Evolutionary conservation across 768 basidiomycete genomes (phyloP).

Genomic region (Leccinellum rugosiceps): DNA sequence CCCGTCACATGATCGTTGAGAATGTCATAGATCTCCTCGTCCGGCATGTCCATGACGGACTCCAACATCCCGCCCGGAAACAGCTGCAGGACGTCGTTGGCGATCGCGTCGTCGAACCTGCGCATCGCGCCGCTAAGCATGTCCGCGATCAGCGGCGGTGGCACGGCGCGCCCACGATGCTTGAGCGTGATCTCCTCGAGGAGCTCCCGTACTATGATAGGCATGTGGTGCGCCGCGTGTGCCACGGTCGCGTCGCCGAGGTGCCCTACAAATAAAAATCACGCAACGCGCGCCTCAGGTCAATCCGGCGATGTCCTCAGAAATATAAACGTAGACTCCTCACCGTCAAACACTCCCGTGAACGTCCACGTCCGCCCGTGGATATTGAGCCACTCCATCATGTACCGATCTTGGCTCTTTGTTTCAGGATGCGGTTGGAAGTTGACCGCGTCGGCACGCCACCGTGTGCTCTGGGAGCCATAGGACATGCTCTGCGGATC

Average conservation of each 20-base stretch:
- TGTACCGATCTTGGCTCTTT: slow-evolving; percentile 62
- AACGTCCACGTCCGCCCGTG: slow-evolving; percentile 59
- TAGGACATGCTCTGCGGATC: slow-evolving; percentile 47
- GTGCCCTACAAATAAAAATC: slow-evolving; percentile 41
- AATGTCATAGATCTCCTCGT: slow-evolving; percentile 52
- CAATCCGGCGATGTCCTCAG: background rate
- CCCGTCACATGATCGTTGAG: slow-evolving; percentile 63
- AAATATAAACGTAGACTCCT: slow-evolving; percentile 19
- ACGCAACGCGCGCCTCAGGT: slow-evolving; percentile 7
- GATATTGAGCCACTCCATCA: slow-evolving; percentile 54
- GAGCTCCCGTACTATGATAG: slow-evolving; percentile 62
- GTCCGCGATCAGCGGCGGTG: slow-evolving; percentile 51
- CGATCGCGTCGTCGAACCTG: slow-evolving; percentile 65
- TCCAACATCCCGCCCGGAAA: slow-evolving; percentile 52
- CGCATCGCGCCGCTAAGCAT: slow-evolving; percentile 56
- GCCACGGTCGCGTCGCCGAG: slow-evolving; percentile 68
- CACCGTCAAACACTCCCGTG: slow-evolving; percentile 70
- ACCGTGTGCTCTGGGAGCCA: slow-evolving; percentile 31
- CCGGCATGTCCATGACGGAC: slow-evolving; percentile 47
- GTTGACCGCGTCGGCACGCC: slow-evolving; percentile 58
- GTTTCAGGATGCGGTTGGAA: slow-evolving; percentile 59
- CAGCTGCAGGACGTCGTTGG: slow-evolving; percentile 58
- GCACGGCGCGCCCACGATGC: slow-evolving; percentile 37
- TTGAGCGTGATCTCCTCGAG: slow-evolving; percentile 41
- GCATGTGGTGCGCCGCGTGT: slow-evolving; percentile 64